Evolutionary conservation across 805 yeast genomes (phyloP).

Genomic region (Candida easanensis): DNA sequence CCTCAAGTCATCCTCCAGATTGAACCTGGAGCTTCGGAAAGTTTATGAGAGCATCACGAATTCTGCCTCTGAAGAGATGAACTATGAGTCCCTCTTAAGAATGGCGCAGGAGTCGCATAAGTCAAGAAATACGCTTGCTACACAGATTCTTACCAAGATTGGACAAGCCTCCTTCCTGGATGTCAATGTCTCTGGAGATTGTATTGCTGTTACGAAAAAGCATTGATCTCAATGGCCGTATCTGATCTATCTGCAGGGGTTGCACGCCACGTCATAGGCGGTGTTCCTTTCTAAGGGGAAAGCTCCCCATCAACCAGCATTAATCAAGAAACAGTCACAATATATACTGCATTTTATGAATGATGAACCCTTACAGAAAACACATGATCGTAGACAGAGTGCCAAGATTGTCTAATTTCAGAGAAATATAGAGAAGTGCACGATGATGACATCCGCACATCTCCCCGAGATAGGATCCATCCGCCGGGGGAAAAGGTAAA

Average conservation of each 20-base stretch:
- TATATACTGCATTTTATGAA: too few species aligned
- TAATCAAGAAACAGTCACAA: too few species aligned
- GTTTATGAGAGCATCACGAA: background rate
- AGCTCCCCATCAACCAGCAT: too few species aligned
- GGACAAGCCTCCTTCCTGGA: conserved; percentile 14
- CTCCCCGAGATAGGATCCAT: background rate
- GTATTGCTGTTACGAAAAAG: conserved; percentile 6
- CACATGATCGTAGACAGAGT: too few species aligned
- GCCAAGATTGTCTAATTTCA: too few species aligned
- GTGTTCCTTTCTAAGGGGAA: too few species aligned
- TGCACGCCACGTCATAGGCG: too few species aligned
- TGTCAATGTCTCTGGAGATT: conserved; percentile 6
- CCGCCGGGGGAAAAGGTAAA: too few species aligned
- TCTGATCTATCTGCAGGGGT: too few species aligned
- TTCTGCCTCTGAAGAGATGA: conserved; percentile 4
- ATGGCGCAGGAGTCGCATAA: conserved; percentile 12
- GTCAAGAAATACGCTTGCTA: conserved; percentile 1
- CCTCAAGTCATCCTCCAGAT: conserved; percentile 8
- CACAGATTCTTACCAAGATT: conserved; percentile 9
- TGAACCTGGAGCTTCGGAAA: conserved; percentile 9
- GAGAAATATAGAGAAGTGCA: too few species aligned
- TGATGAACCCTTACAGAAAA: too few species aligned
- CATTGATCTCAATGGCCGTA: background rate
- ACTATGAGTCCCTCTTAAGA: conserved; percentile 16
- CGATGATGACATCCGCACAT: conserved; percentile 1